phyloP scores from a whole-genome alignment of 176 grass and related monocot genomes.

The Triticum dicoccoides region DNA sequence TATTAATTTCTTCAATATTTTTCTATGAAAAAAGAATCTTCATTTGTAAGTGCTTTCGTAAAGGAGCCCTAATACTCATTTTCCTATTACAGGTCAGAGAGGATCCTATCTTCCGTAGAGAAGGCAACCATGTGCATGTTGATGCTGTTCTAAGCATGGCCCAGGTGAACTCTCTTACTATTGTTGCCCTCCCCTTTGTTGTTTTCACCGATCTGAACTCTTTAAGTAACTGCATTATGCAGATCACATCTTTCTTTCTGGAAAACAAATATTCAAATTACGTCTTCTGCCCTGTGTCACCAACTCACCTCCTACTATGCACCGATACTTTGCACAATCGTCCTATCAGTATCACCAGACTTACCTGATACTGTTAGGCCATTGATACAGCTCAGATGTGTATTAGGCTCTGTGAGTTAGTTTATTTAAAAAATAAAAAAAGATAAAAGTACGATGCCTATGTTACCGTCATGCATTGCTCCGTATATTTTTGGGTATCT shows the following conservation, averaged over 20 bases:
- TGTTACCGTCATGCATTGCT: background rate
- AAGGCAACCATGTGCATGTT: conserved; percentile 87
- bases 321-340: background rate
- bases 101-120: conserved; percentile 87
- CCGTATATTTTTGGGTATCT: background rate
- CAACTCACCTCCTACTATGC: background rate
- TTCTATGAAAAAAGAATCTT: background rate
- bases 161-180: conserved; percentile 50
- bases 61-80: conserved; percentile 17
- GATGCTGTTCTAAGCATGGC: conserved; percentile 80
- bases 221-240: background rate
- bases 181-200: background rate
- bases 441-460: background rate
- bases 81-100: conserved; percentile 65
- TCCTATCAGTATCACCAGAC: background rate
- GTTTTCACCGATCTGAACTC: background rate
- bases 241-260: background rate
- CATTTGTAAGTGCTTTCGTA: background rate
- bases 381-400: background rate
- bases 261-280: background rate
- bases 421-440: background rate
- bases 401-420: background rate
- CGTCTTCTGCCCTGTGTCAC: background rate
- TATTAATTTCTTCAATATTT: background rate
- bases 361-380: background rate